These are phyloP conservation scores for Beauveria sp. DNA, from an alignment of 2,329 filamentous ascomycete genomes.

Conservation along the genomic window DNA sequence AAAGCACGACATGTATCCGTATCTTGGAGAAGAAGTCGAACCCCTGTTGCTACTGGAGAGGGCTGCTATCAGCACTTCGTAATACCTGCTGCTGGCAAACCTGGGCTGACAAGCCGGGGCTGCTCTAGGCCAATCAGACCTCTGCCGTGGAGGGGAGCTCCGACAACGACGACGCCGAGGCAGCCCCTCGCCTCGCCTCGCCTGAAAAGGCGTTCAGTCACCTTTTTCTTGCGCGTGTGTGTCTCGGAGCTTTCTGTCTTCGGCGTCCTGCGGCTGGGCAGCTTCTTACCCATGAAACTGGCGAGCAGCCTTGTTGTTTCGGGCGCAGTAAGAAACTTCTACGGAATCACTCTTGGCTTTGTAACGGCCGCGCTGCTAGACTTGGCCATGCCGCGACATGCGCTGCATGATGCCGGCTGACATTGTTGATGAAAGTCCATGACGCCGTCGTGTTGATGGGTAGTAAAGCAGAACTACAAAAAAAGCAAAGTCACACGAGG, in stretches of 20 bases:
- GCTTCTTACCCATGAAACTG: background rate
- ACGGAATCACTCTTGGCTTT: too few species aligned
- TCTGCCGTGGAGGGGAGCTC: background rate
- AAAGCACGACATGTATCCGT: too few species aligned
- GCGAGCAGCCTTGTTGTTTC: background rate
- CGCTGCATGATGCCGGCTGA: too few species aligned
- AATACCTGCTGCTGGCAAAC: too few species aligned
- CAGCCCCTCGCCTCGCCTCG: background rate
- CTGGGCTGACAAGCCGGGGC: background rate
- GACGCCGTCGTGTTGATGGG: too few species aligned
- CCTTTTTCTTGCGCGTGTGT: background rate
- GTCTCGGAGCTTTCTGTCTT: background rate
- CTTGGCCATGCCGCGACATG: too few species aligned
- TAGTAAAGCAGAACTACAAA: background rate
- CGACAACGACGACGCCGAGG: background rate
- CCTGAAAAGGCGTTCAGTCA: background rate
- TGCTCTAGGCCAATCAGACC: background rate
- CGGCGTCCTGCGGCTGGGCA: background rate
- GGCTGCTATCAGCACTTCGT: too few species aligned
- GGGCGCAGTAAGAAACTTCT: too few species aligned
- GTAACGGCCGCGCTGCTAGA: too few species aligned
- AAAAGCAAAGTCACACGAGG: background rate
- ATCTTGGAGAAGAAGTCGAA: too few species aligned
- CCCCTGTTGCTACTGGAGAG: background rate
- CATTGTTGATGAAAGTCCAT: too few species aligned